Evolutionary conservation across 345 rosid genomes (phyloP).

Genomic region (Camelina neglecta): DNA sequence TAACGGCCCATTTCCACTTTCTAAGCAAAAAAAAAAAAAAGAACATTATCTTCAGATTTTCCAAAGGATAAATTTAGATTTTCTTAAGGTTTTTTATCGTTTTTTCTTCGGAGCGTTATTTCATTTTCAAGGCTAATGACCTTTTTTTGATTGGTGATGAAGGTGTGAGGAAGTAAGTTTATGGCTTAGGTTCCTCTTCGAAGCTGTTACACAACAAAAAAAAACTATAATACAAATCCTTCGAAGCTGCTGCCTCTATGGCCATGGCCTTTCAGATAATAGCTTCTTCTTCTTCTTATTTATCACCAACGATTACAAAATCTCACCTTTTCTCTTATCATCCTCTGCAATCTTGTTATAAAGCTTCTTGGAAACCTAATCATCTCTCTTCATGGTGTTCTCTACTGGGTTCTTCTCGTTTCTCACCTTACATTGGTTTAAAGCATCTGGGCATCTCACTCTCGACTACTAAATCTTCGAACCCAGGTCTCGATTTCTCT

Average conservation of each 20-base stretch:
- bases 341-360: conserved; percentile 41
- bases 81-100: background rate
- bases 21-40: background rate
- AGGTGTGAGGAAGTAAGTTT: conserved; percentile 21
- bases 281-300: conserved; percentile 46
- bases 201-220: background rate
- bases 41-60: conserved; percentile 12
- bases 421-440: conserved; percentile 71
- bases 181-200: conserved; percentile 35
- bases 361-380: conserved; percentile 45
- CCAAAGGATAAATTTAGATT: conserved; percentile 36
- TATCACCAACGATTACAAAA: conserved; percentile 44
- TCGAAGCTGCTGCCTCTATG: conserved; percentile 38
- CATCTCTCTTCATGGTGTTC: conserved; percentile 46
- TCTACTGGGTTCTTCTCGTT: conserved; percentile 49
- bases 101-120: background rate
- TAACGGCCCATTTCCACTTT: conserved; percentile 8
- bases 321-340: conserved; percentile 36
- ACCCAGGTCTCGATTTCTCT: conserved; percentile 52
- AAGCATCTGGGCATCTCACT: conserved; percentile 73
- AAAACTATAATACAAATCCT: conserved; percentile 3
- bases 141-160: conserved; percentile 34
- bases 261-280: conserved; percentile 58
- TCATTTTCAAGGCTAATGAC: conserved; percentile 28
- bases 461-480: conserved; percentile 50